Conservation (phyloP, 1,139 yeast genomes). For the Saccharomyces hybrid region DNA sequence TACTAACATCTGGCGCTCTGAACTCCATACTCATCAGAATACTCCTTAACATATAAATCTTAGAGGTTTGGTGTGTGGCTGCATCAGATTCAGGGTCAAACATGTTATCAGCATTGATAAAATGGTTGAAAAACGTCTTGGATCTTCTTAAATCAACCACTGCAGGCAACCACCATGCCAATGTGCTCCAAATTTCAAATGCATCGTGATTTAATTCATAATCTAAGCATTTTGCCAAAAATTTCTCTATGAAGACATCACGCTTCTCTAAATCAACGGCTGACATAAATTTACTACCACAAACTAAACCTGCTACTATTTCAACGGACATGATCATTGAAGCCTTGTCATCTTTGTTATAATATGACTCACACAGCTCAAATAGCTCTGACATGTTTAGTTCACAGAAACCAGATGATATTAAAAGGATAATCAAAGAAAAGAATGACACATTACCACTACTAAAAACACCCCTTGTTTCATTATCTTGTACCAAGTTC, state of each 20-base stretch:
- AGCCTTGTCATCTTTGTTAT: conserved; percentile 55
- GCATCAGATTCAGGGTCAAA: conserved; percentile 51
- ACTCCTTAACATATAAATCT: conserved; percentile 48
- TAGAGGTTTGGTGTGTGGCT: conserved; percentile 61
- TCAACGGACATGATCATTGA: conserved; percentile 59
- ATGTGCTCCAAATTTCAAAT: conserved; percentile 66
- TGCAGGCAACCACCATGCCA: conserved; percentile 67
- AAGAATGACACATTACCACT: conserved; percentile 53
- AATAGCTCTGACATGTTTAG: conserved; percentile 6
- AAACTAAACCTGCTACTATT: conserved; percentile 49
- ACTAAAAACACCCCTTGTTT: conserved; percentile 52
- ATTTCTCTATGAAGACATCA: conserved; percentile 42
- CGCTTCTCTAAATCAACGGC: conserved; percentile 33
- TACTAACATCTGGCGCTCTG: conserved; percentile 48
- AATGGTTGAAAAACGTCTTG: conserved; percentile 42
- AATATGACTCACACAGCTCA: conserved; percentile 43
- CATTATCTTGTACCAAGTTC: conserved; percentile 59
- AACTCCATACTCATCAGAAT: conserved; percentile 51
- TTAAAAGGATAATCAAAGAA: conserved; percentile 40
- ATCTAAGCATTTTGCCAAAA: conserved; percentile 43
- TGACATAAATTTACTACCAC: conserved; percentile 40
- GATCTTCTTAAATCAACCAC: conserved; percentile 62
- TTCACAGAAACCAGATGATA: conserved; percentile 34
- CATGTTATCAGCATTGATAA: conserved; percentile 39
- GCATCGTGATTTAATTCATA: conserved; percentile 72